Conservation (phyloP, 192 early-diverging fungal genomes). For the Backusella psychrophila region DNA sequence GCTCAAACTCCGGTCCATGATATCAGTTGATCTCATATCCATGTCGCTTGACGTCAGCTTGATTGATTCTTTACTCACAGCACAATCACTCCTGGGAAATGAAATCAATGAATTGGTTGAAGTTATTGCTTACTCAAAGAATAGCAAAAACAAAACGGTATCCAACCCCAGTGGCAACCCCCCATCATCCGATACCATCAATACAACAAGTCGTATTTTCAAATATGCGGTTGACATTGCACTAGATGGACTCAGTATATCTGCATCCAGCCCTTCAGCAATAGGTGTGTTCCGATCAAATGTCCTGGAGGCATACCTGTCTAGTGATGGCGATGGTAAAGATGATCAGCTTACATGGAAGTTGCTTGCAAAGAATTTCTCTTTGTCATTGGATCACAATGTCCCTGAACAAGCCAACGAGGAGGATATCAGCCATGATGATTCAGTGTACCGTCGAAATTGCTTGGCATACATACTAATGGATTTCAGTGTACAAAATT, state of each 20-base stretch:
- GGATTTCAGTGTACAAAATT: slow-evolving; percentile 61
- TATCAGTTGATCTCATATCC: slow-evolving; percentile 54
- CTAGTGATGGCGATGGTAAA: slow-evolving; percentile 41
- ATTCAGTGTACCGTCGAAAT: slow-evolving; percentile 36
- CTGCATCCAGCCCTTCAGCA: slow-evolving; percentile 60
- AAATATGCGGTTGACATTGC: slow-evolving; percentile 58
- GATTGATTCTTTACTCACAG: slow-evolving; percentile 76
- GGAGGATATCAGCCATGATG: background rate
- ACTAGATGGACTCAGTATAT: slow-evolving; percentile 57
- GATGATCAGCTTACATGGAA: slow-evolving; percentile 41
- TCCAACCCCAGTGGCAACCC: background rate
- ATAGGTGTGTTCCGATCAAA: slow-evolving; percentile 59
- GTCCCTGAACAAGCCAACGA: background rate
- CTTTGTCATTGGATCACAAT: slow-evolving; percentile 55
- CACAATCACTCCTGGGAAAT: slow-evolving; percentile 68
- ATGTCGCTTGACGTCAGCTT: slow-evolving; percentile 61
- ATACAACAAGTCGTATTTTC: background rate
- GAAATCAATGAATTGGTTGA: slow-evolving; percentile 78
- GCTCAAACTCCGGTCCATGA: slow-evolving; percentile 45
- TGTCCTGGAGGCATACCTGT: slow-evolving; percentile 55
- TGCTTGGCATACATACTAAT: slow-evolving; percentile 65
- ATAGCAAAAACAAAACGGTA: slow-evolving; percentile 16
- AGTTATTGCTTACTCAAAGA: slow-evolving; percentile 43
- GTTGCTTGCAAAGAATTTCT: slow-evolving; percentile 52
- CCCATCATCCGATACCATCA: background rate